A percentile compares a stretch with the other conserved stretches of the same genome.
Evolutionary conservation across 2,329 filamentous ascomycete species (phyloP).

Genomic region (Teratosphaeria epicoccoides): DNA sequence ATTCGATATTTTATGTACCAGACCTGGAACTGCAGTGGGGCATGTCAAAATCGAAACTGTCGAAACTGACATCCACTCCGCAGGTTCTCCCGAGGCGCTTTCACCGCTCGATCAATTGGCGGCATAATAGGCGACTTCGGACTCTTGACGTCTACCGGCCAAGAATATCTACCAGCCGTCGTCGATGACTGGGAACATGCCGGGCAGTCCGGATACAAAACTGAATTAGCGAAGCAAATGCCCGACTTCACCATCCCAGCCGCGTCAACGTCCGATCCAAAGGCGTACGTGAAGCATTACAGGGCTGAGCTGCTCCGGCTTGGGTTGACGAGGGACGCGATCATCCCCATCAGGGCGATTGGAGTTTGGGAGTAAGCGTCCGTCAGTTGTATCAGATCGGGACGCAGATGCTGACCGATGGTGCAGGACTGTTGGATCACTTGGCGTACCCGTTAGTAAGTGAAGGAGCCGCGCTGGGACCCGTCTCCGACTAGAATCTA

Average conservation of each 20-base stretch:
- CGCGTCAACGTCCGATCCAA: not conserved
- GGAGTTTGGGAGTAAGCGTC: constrained; percentile 27
- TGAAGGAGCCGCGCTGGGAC: not conserved
- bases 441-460: not conserved
- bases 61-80: not conserved
- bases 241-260: not conserved
- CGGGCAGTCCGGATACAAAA: constrained; percentile 3
- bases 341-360: constrained; percentile 24
- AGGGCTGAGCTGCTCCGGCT: not conserved
- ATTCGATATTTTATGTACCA: too few relatives aligned
- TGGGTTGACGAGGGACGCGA: not conserved
- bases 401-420: not conserved
- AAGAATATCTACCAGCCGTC: constrained; percentile 17
- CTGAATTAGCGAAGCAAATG: not conserved
- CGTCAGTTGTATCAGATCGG: not conserved
- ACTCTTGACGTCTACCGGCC: constrained; percentile 25
- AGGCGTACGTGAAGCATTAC: not conserved
- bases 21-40: not conserved
- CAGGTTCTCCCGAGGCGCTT: constrained; percentile 32
- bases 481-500: not conserved
- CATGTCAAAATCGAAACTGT: not conserved
- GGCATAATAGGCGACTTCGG: constrained; percentile 33
- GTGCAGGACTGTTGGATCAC: not conserved
- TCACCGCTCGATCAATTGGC: constrained; percentile 30
- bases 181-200: constrained; percentile 21